Base-by-base conservation (phyloP, 768 basidiomycete species). In the Omphalotus guepiniiformis region DNA sequence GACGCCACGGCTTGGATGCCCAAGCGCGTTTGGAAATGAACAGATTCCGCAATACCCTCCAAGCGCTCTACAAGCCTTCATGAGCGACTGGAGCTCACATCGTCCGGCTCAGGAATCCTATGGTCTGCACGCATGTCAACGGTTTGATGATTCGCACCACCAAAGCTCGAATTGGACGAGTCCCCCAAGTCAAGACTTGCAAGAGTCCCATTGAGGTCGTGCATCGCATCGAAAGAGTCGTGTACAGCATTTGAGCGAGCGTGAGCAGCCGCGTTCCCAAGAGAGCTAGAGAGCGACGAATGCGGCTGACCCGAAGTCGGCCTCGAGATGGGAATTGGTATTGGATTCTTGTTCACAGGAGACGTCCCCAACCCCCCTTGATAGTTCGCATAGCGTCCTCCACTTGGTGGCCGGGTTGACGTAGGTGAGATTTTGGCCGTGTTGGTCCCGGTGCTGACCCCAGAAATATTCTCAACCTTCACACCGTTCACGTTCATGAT, bases 201-300 rank as follows among this genome's bases (percentile, higher is more conserved):
- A 30, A 91, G 71, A 23, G 83, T 87, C 18, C 84, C 83, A 55
- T 86, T 89, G 43, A 91, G 63, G 63, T 88, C 86, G 30, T 79
- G 78, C 54, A 90, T 74, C 25, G 61, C 42, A 49, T 83, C 82
- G 15, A 73, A 69, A 40, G 78, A 78, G 49, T 67, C 43, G n/a
- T n/a, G n/a, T n/a, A n/a, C n/a, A 13, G 18, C 15, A 22, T 32
- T 30, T 7, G 43, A 29, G 30, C n/a, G 38, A 16, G n/a, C 44
- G 26, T 46, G 9, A 9, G 12, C 37, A 21, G 8, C 37, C 8
- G 8, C 37, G 37, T 19, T 21, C 8, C n/a, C 30, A n/a, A 32
- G 30, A n/a, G 9, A 32, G 30, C 30, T 32, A 9, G 30, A 32
- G 1, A 22, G 15, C n/a, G 42, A 44, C 6, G 32, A 5, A n/a